These are phyloP conservation scores for Cyclanthera cordifolia DNA, from an alignment of 306 rosid genomes.

Conservation along the genomic window DNA sequence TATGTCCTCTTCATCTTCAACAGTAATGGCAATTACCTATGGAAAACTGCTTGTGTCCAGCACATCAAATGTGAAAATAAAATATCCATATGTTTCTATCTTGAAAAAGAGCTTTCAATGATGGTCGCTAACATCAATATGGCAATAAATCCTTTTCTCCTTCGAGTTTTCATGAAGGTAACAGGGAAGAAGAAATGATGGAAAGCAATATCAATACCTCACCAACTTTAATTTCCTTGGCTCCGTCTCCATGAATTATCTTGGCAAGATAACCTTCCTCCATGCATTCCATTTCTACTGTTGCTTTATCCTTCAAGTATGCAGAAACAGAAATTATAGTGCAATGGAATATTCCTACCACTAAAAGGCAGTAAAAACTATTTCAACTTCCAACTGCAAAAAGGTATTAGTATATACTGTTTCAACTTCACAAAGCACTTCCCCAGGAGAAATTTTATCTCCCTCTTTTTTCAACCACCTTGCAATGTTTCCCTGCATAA, in stretches of 20 bases:
- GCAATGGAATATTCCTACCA: slow-evolving; percentile 21
- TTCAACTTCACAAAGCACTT: slow-evolving; percentile 99
- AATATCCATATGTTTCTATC: not conserved
- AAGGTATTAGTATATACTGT: slow-evolving; percentile 51
- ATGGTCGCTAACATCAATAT: not conserved
- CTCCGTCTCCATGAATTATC: slow-evolving; percentile 63
- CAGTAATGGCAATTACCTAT: slow-evolving; percentile 80
- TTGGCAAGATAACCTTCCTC: slow-evolving; percentile 96
- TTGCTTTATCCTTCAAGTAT: slow-evolving; percentile 83
- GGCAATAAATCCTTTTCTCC: not conserved
- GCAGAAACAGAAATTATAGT: slow-evolving; percentile 13
- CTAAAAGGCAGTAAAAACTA: slow-evolving; percentile 2
- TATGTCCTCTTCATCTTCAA: slow-evolving; percentile 82
- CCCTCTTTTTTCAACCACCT: slow-evolving; percentile 99
- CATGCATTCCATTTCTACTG: slow-evolving; percentile 99
- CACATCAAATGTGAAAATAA: not conserved
- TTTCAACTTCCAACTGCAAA: slow-evolving; percentile 1
- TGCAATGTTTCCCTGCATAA: slow-evolving; percentile 87
- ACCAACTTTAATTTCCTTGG: slow-evolving; percentile 89
- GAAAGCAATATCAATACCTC: slow-evolving; percentile 49
- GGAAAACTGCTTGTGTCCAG: not conserved
- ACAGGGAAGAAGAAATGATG: not conserved
- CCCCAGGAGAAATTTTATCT: slow-evolving; percentile 82
- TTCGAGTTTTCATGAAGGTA: not conserved
- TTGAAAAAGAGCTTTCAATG: not conserved